These are phyloP conservation scores for Kockiozyma suomiensis DNA, from an alignment of 805 yeast species.

Conservation along the genomic window DNA sequence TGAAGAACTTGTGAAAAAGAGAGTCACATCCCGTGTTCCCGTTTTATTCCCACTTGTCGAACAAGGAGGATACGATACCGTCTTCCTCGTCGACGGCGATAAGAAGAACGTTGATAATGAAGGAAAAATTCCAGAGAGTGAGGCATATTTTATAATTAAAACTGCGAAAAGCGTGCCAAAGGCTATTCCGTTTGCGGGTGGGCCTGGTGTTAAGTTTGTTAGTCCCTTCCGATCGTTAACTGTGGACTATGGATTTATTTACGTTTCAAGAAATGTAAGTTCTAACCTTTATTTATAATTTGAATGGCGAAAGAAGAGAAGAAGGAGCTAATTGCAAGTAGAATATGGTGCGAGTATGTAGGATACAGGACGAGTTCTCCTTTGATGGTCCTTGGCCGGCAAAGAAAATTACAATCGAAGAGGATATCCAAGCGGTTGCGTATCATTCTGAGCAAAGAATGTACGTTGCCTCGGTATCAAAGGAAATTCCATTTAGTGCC, in stretches of 20 bases:
- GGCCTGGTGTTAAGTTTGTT: slow-evolving; percentile 49
- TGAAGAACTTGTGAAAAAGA: neutral
- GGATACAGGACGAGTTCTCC: slow-evolving; percentile 47
- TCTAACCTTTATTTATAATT: slow-evolving; percentile 52
- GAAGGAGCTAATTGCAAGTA: neutral
- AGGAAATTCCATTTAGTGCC: slow-evolving; percentile 61
- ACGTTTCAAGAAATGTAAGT: slow-evolving; percentile 56
- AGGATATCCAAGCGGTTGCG: slow-evolving; percentile 64
- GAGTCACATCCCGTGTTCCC: neutral
- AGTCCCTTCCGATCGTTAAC: slow-evolving; percentile 52
- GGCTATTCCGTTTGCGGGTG: slow-evolving; percentile 63
- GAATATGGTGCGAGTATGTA: slow-evolving; percentile 41
- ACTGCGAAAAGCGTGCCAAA: slow-evolving; percentile 65
- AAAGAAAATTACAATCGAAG: slow-evolving; percentile 54
- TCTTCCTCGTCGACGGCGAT: slow-evolving; percentile 7
- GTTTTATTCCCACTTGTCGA: slow-evolving; percentile 7
- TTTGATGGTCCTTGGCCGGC: slow-evolving; percentile 67
- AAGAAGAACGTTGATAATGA: neutral
- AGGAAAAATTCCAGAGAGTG: slow-evolving; percentile 32
- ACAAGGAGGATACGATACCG: slow-evolving; percentile 13
- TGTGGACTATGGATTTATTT: slow-evolving; percentile 58
- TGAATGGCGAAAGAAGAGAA: too few relatives aligned
- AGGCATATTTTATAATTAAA: slow-evolving; percentile 70
- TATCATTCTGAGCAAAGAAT: slow-evolving; percentile 70
- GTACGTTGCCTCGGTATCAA: slow-evolving; percentile 62